These are phyloP conservation scores for Fragilaria crotonensis DNA, from an alignment of 108 stramenopile genomes.

Conservation along the genomic window DNA sequence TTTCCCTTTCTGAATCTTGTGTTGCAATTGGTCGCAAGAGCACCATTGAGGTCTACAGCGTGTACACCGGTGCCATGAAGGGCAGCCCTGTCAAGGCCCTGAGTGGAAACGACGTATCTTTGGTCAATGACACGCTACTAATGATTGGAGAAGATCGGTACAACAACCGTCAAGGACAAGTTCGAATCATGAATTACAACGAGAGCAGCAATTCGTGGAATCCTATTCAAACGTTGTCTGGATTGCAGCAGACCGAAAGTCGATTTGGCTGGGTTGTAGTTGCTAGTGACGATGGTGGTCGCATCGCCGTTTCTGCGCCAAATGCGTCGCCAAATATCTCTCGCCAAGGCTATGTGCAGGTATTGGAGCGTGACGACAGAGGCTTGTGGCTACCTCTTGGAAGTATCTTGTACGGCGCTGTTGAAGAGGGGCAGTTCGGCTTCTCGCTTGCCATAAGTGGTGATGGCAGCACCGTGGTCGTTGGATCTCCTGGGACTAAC, in stretches of 20 bases:
- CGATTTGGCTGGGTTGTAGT: slow-evolving; percentile 4
- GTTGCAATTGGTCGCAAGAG: background rate
- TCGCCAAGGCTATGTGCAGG: background rate
- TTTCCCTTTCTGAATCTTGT: background rate
- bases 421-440: background rate
- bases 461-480: slow-evolving; percentile 5
- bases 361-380: background rate
- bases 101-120: background rate
- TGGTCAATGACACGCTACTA: background rate
- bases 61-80: background rate
- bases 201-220: background rate
- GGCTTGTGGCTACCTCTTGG: background rate
- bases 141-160: background rate
- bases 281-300: background rate
- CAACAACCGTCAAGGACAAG: background rate
- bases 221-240: background rate
- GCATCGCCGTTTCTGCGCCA: slow-evolving; percentile 3
- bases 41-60: background rate
- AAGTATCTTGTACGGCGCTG: background rate
- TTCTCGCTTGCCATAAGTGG: slow-evolving; percentile 5
- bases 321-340: background rate
- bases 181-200: background rate
- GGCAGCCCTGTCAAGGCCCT: background rate
- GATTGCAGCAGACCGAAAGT: background rate
- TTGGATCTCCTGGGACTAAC: slow-evolving; percentile 7